Percentiles rank a stretch among this genome's conserved stretches.
Conservation (phyloP, 371 early-diverging fungal genomes). For the Mucor irregularis region DNA sequence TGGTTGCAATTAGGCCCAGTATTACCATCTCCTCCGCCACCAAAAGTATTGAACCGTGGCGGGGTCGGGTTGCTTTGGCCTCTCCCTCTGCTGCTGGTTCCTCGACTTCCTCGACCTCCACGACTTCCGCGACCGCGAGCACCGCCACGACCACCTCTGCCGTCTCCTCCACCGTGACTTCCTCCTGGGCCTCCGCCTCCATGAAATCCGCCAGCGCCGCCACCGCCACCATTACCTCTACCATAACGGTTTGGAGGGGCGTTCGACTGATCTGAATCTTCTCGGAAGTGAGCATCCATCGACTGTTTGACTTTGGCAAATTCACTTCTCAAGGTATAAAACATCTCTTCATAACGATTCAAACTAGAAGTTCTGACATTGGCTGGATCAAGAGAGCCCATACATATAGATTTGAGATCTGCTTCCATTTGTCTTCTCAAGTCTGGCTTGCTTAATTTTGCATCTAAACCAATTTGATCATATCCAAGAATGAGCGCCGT, state of each 20-base stretch:
- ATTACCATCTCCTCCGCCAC: too few species aligned
- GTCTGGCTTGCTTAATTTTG: conserved; percentile 84
- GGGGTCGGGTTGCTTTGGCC: too few species aligned
- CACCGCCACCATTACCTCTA: not conserved
- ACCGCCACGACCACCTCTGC: conserved; percentile 7
- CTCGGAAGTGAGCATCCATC: conserved; percentile 41
- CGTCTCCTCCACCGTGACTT: conserved; percentile 7
- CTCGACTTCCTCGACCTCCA: conserved; percentile 5
- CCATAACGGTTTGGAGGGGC: not conserved
- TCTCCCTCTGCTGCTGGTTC: conserved; percentile 17
- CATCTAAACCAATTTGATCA: conserved; percentile 82
- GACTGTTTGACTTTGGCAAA: conserved; percentile 47
- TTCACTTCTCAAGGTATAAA: conserved; percentile 43
- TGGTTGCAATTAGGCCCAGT: too few species aligned
- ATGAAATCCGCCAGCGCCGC: not conserved
- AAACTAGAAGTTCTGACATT: conserved; percentile 64
- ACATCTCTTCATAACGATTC: conserved; percentile 68
- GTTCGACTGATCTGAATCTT: conserved; percentile 13
- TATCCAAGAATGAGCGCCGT: conserved; percentile 93
- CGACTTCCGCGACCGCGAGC: not conserved
- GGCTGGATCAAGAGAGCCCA: conserved; percentile 56
- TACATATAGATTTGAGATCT: conserved; percentile 69
- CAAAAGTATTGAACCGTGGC: too few species aligned
- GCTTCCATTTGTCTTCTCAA: conserved; percentile 79
- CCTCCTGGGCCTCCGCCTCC: conserved; percentile 9